phyloP scores from a whole-genome alignment of 2,329 filamentous ascomycete genomes.

The Domatiomyces catenatus region DNA sequence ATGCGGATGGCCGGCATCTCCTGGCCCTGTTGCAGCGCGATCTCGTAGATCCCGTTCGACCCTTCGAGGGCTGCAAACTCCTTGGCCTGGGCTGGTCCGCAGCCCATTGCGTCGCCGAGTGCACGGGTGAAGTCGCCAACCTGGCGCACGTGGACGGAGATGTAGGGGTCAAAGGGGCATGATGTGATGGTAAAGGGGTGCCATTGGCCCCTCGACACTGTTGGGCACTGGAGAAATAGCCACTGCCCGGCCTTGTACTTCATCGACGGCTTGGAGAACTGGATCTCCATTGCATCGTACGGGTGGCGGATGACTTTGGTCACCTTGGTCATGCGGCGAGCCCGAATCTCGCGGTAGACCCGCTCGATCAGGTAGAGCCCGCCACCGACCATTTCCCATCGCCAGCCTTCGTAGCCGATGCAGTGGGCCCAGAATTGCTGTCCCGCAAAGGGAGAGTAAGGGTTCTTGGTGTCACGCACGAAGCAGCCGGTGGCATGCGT shows the following conservation, averaged over 20 bases:
- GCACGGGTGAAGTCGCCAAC: constrained; percentile 89
- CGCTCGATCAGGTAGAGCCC: constrained; percentile 76
- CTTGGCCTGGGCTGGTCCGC: constrained; percentile 71
- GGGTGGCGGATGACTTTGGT: constrained; percentile 90
- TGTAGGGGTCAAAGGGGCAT: constrained; percentile 87
- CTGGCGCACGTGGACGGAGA: constrained; percentile 88
- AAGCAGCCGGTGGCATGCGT: constrained; percentile 95
- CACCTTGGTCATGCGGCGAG: constrained; percentile 71
- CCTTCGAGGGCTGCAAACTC: constrained; percentile 86
- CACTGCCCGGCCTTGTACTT: constrained; percentile 97
- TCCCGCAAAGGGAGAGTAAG: constrained; percentile 72
- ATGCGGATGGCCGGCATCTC: constrained; percentile 80
- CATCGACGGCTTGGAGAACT: constrained; percentile 92
- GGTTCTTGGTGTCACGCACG: constrained; percentile 61
- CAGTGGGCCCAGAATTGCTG: constrained; percentile 78
- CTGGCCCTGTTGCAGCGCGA: constrained; percentile 83
- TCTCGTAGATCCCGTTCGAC: constrained; percentile 93
- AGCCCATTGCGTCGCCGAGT: constrained; percentile 92
- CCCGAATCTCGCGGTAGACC: constrained; percentile 77
- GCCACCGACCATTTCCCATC: constrained; percentile 84
- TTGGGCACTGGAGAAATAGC: constrained; percentile 89
- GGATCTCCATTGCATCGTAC: constrained; percentile 92
- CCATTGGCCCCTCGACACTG: constrained; percentile 82
- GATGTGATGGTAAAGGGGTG: constrained; percentile 99
- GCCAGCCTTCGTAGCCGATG: constrained; percentile 88